Conservation (phyloP, 75 land plant species). For the Isoetes taiwanensis region DNA sequence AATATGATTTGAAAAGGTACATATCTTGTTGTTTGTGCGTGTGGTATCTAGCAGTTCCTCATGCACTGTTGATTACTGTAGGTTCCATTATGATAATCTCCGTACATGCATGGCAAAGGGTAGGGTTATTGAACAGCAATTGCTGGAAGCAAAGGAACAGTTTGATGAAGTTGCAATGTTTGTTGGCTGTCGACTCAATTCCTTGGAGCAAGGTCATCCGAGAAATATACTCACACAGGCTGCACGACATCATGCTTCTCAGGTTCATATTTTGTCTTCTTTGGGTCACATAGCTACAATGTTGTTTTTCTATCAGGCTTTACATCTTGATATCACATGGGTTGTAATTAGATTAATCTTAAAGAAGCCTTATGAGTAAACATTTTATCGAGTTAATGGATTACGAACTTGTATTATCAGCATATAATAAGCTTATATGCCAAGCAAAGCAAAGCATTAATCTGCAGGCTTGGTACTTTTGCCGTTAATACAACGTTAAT, state of each 20-base stretch:
- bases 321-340: no score
- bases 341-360: no score
- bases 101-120: neutral
- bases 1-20: conserved; percentile 3
- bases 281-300: no score
- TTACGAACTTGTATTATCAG: no score
- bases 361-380: no score
- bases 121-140: neutral
- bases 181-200: neutral
- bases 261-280: neutral
- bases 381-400: no score
- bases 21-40: neutral
- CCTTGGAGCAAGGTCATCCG: neutral
- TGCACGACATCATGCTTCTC: neutral
- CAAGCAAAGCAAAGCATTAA: no score
- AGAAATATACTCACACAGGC: neutral
- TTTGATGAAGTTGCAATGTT: conserved; percentile 5
- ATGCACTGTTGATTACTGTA: neutral
- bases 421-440: no score
- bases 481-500: no score
- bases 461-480: no score
- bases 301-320: no score
- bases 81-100: neutral
- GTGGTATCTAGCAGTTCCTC: neutral
- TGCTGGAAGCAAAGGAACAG: neutral